phyloP scores from a whole-genome alignment of 345 rosid species.

The Mercurialis annua region DNA sequence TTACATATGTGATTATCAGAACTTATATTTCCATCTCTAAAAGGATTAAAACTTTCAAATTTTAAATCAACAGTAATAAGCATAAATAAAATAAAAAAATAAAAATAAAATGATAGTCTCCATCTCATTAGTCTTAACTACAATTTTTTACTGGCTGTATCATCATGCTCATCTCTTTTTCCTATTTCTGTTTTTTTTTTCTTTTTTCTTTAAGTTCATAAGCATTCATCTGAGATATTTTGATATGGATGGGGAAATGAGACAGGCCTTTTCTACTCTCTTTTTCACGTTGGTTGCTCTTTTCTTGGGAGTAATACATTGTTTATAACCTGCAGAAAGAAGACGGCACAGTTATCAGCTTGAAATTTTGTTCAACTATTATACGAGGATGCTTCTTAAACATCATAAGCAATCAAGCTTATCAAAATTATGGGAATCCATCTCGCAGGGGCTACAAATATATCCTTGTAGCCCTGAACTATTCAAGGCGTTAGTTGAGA shows the following conservation, averaged over 20 bases:
- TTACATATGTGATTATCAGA: no score
- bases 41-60: no score
- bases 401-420: conserved; percentile 55
- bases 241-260: neutral
- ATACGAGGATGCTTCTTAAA: conserved; percentile 65
- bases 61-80: no score
- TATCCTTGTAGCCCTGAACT: conserved; percentile 79
- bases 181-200: neutral
- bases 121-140: no score
- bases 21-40: no score
- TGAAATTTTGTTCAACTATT: conserved; percentile 53
- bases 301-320: neutral
- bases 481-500: conserved; percentile 55
- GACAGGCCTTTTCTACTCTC: neutral
- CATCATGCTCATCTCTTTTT: neutral
- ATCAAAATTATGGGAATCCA: conserved; percentile 66
- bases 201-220: neutral
- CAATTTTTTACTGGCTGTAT: no score
- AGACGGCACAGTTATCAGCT: conserved; percentile 66
- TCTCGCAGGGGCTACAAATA: conserved; percentile 62
- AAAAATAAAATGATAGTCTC: no score
- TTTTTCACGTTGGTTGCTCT: neutral
- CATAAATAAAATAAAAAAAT: no score
- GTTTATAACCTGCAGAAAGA: conserved; percentile 55
- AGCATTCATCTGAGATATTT: neutral